Evolutionary conservation across 371 early-diverging fungal species (phyloP).

Genomic region (Mortierella sp.): DNA sequence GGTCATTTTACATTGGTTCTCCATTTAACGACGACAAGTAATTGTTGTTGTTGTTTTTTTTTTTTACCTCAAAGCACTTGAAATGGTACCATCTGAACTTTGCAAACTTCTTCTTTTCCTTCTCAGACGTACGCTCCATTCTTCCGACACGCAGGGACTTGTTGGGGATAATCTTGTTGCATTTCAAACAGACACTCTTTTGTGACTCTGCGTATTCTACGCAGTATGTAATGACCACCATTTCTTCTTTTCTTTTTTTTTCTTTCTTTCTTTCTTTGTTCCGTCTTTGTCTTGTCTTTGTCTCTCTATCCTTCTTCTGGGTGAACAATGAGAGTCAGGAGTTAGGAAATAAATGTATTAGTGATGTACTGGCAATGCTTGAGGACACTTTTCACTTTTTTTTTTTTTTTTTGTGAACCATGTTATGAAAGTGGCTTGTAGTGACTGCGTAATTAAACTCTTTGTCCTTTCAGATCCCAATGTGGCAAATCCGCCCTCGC

Average conservation of each 20-base stretch:
- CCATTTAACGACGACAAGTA: too few species aligned
- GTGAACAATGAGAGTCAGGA: neutral
- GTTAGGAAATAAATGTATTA: neutral
- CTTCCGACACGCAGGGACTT: slow-evolving; percentile 65
- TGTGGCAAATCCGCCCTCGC: too few species aligned
- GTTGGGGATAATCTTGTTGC: slow-evolving; percentile 63
- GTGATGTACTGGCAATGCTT: too few species aligned
- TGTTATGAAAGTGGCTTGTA: too few species aligned
- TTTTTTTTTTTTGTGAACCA: neutral
- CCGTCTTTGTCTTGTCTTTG: too few species aligned
- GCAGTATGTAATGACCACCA: slow-evolving; percentile 63
- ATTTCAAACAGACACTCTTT: slow-evolving; percentile 60
- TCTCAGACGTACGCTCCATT: slow-evolving; percentile 64
- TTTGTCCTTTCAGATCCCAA: too few species aligned
- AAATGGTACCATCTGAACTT: slow-evolving; percentile 71
- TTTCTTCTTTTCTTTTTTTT: neutral
- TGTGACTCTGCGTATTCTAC: slow-evolving; percentile 65
- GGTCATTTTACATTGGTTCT: too few species aligned
- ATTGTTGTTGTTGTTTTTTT: neutral
- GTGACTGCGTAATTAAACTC: too few species aligned
- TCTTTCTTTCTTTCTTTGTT: neutral
- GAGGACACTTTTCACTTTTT: neutral
- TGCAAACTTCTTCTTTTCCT: slow-evolving; percentile 67
- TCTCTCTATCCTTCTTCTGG: too few species aligned
- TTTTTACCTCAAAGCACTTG: slow-evolving; percentile 67